Conservation (phyloP, 2,329 filamentous ascomycete genomes). For the Colletotrichum zoysiae region DNA sequence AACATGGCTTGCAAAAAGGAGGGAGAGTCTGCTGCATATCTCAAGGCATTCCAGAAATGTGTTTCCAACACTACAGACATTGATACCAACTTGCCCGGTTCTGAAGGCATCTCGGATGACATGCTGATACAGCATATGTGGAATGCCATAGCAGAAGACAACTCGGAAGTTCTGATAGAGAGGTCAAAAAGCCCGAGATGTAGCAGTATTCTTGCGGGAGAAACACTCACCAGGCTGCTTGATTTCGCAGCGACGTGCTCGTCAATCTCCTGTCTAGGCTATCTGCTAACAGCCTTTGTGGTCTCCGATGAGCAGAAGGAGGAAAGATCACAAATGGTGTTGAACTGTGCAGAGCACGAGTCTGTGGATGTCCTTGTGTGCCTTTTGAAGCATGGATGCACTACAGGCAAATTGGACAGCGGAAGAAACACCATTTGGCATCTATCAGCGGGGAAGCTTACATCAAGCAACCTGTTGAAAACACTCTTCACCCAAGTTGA, state of each 20-base stretch:
- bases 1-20: neutral
- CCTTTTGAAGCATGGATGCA: conserved; percentile 13
- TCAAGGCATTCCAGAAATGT: conserved; percentile 20
- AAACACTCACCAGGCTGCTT: neutral
- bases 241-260: conserved; percentile 2
- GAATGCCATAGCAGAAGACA: conserved; percentile 14
- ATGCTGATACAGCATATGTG: conserved; percentile 18
- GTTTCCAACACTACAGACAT: neutral
- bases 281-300: neutral
- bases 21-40: conserved; percentile 18
- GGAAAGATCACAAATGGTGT: neutral
- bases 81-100: neutral
- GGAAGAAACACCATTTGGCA: conserved; percentile 17
- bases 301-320: neutral
- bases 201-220: neutral
- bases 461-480: neutral
- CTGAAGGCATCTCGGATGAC: conserved; percentile 6
- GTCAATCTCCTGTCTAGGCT: conserved; percentile 5
- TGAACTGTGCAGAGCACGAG: neutral
- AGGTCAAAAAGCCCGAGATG: neutral
- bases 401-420: neutral
- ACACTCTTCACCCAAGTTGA: neutral
- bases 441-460: neutral
- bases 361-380: conserved; percentile 10
- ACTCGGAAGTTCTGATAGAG: neutral